Base-by-base conservation (phyloP, 2,329 filamentous ascomycete genomes). In the Fusarium coffeatum region DNA sequence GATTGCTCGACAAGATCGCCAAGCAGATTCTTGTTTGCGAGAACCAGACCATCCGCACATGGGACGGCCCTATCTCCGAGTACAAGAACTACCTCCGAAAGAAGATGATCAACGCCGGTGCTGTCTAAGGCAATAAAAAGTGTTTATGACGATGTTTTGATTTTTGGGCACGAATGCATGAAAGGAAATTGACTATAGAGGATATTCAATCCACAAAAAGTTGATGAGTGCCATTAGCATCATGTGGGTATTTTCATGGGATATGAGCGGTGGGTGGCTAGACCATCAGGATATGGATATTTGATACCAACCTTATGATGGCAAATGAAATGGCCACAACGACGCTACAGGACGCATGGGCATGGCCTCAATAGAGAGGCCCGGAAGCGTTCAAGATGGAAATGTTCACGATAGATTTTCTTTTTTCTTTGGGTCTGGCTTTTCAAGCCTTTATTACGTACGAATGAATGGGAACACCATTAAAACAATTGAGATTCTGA, bases 11-110 rank as follows among this genome's bases (percentile, higher is more conserved):
- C 89, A 98, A 97, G 88, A 98, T 99, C 81, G 96, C 96, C 76
- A 99, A 99, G 88, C 93, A 99, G 82, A 99, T 99, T 83, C 90
- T 99, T 84, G 96, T 99, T 59, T 99, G 97, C 83, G 96, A 99
- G 85, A 94, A 99, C 90, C 94, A 94, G 88, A 94, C 94, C 16
- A 94, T 98, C 76, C 90, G 88, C 76, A 84, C 89, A 77, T 99
- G 96, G 96, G 90, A 95, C 69, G 95, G 95, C 76, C 85, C 83
- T 71, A 99, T 99, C 78, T 91, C 91, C 75, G 90, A 94, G 65
- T 99, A 99, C 93, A 99, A 99, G 93, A 93, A 97, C 85, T 90
- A 98, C 84, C 88, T 99, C 78, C 91, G 95, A 80, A 98, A 98
- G 91, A 98, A 98, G 93, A 99, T 99, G 96, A 85, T 97, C 78